These are phyloP conservation scores for Linnemannia zychae DNA, from an alignment of 192 early-diverging fungal species.

Conservation along the genomic window DNA sequence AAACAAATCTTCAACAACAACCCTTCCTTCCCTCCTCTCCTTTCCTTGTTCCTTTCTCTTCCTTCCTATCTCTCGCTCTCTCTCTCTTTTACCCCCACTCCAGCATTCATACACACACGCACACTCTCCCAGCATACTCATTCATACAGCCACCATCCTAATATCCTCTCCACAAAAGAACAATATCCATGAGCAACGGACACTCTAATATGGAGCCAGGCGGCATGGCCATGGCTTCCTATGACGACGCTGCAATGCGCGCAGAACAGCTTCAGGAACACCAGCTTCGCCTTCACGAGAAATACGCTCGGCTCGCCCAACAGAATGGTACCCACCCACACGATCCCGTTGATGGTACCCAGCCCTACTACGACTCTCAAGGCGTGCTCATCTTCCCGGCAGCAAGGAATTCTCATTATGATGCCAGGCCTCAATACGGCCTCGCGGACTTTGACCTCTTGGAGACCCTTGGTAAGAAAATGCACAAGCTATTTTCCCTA, in stretches of 20 bases:
- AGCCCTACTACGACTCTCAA: conserved; percentile 34
- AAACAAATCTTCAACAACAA: conserved; percentile 13
- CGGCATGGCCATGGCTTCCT: conserved; percentile 46
- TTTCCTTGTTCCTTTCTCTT: not conserved
- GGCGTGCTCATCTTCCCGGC: conserved; percentile 22
- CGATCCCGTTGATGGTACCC: conserved; percentile 17
- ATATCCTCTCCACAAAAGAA: not conserved
- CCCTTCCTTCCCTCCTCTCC: not conserved
- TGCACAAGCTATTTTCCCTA: not conserved
- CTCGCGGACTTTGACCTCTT: conserved; percentile 64
- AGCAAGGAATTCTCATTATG: conserved; percentile 18
- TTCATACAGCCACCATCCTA: not conserved
- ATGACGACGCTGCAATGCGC: conserved; percentile 25
- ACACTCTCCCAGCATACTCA: not conserved
- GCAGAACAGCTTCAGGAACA: conserved; percentile 42
- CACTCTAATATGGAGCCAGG: conserved; percentile 41
- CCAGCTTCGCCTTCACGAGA: conserved; percentile 48
- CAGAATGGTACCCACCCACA: conserved; percentile 33
- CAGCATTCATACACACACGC: not conserved
- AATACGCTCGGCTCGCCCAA: conserved; percentile 26
- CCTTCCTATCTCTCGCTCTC: not conserved
- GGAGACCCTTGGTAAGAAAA: conserved; percentile 62
- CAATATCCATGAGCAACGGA: conserved; percentile 38
- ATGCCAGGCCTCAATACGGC: conserved; percentile 43
- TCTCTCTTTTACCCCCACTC: too few relatives aligned